phyloP scores from a whole-genome alignment of 345 rosid genomes.

The Populus pruinosa region DNA sequence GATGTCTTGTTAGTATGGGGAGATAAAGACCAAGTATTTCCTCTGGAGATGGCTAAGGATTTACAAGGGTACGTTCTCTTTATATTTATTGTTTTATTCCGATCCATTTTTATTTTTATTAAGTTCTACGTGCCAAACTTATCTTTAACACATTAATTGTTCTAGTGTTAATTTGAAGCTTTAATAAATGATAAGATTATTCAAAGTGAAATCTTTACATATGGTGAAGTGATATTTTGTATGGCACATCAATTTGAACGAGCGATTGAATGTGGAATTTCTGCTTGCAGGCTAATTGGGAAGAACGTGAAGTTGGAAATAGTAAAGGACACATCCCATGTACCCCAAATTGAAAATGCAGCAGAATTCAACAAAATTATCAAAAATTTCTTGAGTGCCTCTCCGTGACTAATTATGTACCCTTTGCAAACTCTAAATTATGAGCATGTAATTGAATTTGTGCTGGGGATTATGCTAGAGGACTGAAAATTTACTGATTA shows the following conservation, averaged over 20 bases:
- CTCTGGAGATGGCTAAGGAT: conserved; percentile 71
- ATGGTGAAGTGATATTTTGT: too few species aligned
- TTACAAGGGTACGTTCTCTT: conserved; percentile 50
- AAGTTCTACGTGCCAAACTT: background rate
- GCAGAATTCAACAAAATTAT: conserved; percentile 50
- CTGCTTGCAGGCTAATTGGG: conserved; percentile 59
- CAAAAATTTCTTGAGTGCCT: conserved; percentile 42
- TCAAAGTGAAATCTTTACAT: background rate
- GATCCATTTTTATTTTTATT: background rate
- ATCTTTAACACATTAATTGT: background rate
- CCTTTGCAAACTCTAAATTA: background rate
- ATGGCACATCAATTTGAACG: background rate
- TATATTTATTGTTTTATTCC: background rate
- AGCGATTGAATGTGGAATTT: background rate
- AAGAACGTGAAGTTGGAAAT: conserved; percentile 58
- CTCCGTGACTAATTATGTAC: conserved; percentile 17
- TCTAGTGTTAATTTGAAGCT: too few species aligned
- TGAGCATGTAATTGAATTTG: background rate
- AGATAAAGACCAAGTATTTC: conserved; percentile 73
- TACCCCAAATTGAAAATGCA: conserved; percentile 70
- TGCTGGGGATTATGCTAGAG: too few species aligned
- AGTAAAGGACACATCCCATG: conserved; percentile 61
- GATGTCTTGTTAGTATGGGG: conserved; percentile 83
- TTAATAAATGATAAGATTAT: too few species aligned
- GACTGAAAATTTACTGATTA: too few species aligned